Conservation (phyloP, 2,329 filamentous ascomycete species). For the Davidsoniella neocaledoniae region DNA sequence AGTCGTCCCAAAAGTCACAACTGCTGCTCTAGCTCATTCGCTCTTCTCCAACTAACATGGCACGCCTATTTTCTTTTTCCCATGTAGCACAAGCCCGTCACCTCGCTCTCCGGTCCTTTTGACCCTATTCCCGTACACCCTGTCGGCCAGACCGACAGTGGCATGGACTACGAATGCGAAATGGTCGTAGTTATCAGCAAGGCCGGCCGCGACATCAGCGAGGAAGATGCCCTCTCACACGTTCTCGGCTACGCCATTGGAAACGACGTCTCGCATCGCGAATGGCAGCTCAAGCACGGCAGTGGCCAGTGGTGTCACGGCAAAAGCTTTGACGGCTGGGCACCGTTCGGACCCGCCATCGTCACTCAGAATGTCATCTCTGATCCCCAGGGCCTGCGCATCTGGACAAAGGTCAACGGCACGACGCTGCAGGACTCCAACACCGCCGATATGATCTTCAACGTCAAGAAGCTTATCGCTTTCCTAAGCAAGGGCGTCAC, state of each 20-base stretch:
- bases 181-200: constrained; percentile 58
- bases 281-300: constrained; percentile 54
- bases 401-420: constrained; percentile 44
- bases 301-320: constrained; percentile 55
- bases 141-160: constrained; percentile 47
- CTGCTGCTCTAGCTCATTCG: background rate
- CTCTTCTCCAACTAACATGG: too few relatives aligned
- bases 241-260: constrained; percentile 60
- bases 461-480: constrained; percentile 39
- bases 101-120: constrained; percentile 45
- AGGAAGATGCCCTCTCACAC: constrained; percentile 49
- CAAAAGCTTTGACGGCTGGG: constrained; percentile 63
- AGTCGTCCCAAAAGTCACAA: background rate
- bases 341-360: constrained; percentile 56
- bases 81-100: constrained; percentile 46
- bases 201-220: constrained; percentile 45
- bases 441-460: constrained; percentile 43
- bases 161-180: constrained; percentile 68
- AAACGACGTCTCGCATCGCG: constrained; percentile 66
- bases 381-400: constrained; percentile 39
- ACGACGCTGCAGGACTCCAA: constrained; percentile 37
- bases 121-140: constrained; percentile 49
- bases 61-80: background rate
- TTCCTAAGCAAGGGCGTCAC: constrained; percentile 46
- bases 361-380: constrained; percentile 38